These are phyloP conservation scores for Candida patagonica DNA, from an alignment of 805 yeast species.

Conservation along the genomic window DNA sequence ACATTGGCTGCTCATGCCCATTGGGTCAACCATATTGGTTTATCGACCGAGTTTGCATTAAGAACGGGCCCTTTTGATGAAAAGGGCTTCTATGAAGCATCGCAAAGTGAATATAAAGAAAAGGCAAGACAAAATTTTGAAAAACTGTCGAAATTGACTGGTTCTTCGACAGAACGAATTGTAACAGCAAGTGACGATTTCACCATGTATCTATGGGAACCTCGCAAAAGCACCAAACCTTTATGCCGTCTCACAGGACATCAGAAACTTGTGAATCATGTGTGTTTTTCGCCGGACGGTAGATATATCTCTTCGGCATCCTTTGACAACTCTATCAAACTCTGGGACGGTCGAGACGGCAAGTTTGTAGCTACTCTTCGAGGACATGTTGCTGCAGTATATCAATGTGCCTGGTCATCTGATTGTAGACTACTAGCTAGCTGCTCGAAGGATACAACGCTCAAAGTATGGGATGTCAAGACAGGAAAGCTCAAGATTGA, in stretches of 20 bases:
- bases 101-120: constrained; percentile 35
- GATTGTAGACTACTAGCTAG: constrained; percentile 87
- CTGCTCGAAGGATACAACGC: constrained; percentile 91
- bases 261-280: constrained; percentile 93
- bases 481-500: constrained; percentile 79
- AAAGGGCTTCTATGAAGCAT: constrained; percentile 34
- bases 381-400: constrained; percentile 97
- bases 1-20: constrained; percentile 86
- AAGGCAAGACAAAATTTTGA: constrained; percentile 55
- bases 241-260: constrained; percentile 94
- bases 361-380: constrained; percentile 81
- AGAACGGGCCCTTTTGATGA: constrained; percentile 87
- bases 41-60: constrained; percentile 82
- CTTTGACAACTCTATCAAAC: constrained; percentile 87
- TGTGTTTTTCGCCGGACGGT: constrained; percentile 93
- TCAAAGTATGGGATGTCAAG: constrained; percentile 92
- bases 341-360: constrained; percentile 95
- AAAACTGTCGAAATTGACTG: constrained; percentile 51
- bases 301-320: constrained; percentile 84
- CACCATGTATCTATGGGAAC: constrained; percentile 97
- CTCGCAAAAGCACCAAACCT: constrained; percentile 70
- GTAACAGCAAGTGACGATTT: constrained; percentile 96
- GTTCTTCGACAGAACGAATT: constrained; percentile 57
- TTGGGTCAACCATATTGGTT: constrained; percentile 92
- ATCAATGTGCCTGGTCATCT: constrained; percentile 96